Base-by-base conservation (phyloP, 2,329 filamentous ascomycete genomes). In the Aureobasidium sp. region DNA sequence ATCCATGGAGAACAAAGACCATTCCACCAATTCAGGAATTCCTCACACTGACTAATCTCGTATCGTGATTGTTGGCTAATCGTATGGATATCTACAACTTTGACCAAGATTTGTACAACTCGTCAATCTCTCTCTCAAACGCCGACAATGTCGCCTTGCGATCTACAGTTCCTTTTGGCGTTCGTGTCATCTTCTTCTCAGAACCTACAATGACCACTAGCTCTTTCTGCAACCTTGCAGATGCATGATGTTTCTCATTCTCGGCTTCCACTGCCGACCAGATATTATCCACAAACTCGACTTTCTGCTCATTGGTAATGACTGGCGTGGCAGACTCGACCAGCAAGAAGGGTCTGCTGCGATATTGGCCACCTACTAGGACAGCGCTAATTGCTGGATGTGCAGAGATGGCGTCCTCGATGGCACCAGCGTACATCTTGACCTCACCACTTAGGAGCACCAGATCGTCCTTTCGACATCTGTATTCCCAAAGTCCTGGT, bases 401-500 rank as follows among this genome's bases (percentile, higher is more conserved):
- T 24, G 42, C 53, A 2, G 40, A 29, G 3, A 62, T 42, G 1
- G 53, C 47, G 12, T 62, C 61, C 17, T 62, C 61, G 19, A 62
- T 39, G 2, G 40, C 53, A 8, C 53, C 45, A 33, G 53, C 61
- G 29, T 59, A 62, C 53, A 62, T 58, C 17, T 62, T 62, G 24
- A 62, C 40, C 22, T 62, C 61, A 2, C 61, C 61, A 19, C 33
- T 62, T 6, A 62, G 31, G 2, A 62, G 22, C 3, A 62, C 47
- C 27, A 62, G 24, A 24, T 62, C 61, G 17, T 62, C 60, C 17
- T 44, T 62, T 17, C 60, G 22, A 19, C 60, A 56, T 17, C 50
- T 57, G 31, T 62, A 62, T 14, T 37, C 42, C 60, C 60, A 62
- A 3, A 62, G 35, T 2, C 52, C 60, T 24, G 33, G 17, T 19